Percentiles rank a stretch among this genome's conserved stretches.
These are phyloP conservation scores for Candida ipomoeae DNA, from an alignment of 805 yeast genomes.

Conservation along the genomic window DNA sequence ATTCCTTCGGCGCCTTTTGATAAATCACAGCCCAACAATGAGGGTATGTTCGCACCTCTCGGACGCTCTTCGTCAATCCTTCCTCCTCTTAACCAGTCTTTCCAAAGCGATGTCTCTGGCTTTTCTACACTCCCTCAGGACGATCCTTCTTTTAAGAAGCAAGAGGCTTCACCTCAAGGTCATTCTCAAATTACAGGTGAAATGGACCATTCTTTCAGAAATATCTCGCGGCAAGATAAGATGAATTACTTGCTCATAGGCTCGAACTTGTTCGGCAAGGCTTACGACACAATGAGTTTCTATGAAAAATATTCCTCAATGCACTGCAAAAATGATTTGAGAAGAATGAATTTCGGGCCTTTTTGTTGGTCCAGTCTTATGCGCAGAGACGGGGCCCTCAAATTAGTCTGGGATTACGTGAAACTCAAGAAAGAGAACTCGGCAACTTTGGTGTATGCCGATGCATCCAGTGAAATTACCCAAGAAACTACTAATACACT, in stretches of 20 bases:
- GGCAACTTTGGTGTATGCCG: slow-evolving; percentile 24
- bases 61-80: background rate
- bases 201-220: slow-evolving; percentile 1
- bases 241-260: slow-evolving; percentile 12
- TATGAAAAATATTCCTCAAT: slow-evolving; percentile 26
- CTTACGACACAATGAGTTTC: slow-evolving; percentile 18
- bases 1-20: background rate
- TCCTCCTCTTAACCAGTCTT: background rate
- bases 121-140: background rate
- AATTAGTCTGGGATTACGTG: slow-evolving; percentile 32
- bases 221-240: slow-evolving; percentile 1
- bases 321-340: slow-evolving; percentile 25
- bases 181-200: background rate
- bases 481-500: slow-evolving; percentile 23
- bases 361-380: slow-evolving; percentile 36
- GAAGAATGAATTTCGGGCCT: slow-evolving; percentile 37
- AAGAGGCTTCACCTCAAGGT: background rate
- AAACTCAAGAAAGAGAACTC: slow-evolving; percentile 19
- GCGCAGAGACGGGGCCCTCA: slow-evolving; percentile 31
- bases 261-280: slow-evolving; percentile 7
- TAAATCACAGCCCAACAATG: background rate
- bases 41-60: background rate
- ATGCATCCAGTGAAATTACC: slow-evolving; percentile 17
- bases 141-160: background rate
- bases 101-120: background rate